Evolutionary conservation across 176 grass and related monocot species (phyloP).

Genomic region (Tillandsia fasciculata): DNA sequence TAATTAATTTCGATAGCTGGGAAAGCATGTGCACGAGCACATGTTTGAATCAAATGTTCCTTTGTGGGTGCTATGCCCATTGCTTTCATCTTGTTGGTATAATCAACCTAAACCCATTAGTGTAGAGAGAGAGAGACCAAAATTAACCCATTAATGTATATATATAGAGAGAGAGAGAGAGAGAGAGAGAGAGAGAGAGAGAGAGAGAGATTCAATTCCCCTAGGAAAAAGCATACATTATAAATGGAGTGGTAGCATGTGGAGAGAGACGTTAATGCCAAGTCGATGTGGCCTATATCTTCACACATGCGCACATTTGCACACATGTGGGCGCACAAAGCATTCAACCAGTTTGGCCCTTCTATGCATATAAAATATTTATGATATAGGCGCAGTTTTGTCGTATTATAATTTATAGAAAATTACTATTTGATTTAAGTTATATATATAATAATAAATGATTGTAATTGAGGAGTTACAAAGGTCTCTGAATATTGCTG

Average conservation of each 20-base stretch:
- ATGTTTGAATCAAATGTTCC: constrained; percentile 2
- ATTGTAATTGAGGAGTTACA: too few species aligned
- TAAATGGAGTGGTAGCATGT: neutral
- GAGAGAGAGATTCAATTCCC: neutral
- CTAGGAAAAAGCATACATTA: neutral
- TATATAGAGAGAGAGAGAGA: too few species aligned
- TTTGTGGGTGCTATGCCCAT: neutral
- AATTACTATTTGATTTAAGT: too few species aligned
- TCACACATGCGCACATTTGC: neutral
- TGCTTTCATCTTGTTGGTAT: neutral
- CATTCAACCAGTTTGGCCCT: neutral
- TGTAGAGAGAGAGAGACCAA: too few species aligned
- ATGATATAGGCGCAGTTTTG: too few species aligned
- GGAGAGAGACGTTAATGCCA: constrained; percentile 5
- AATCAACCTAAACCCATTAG: neutral
- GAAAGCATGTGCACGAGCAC: neutral
- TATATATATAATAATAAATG: too few species aligned
- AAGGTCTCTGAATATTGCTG: too few species aligned
- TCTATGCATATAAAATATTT: too few species aligned
- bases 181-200: neutral
- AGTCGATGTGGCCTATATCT: neutral
- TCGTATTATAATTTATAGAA: too few species aligned
- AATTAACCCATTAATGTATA: too few species aligned
- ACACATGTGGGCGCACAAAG: neutral
- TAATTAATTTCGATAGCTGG: neutral